Evolutionary conservation across 2,329 filamentous ascomycete species (phyloP), one percentile per base, ranked within the genome.

Genomic region (Ramularia endophylla): DNA sequence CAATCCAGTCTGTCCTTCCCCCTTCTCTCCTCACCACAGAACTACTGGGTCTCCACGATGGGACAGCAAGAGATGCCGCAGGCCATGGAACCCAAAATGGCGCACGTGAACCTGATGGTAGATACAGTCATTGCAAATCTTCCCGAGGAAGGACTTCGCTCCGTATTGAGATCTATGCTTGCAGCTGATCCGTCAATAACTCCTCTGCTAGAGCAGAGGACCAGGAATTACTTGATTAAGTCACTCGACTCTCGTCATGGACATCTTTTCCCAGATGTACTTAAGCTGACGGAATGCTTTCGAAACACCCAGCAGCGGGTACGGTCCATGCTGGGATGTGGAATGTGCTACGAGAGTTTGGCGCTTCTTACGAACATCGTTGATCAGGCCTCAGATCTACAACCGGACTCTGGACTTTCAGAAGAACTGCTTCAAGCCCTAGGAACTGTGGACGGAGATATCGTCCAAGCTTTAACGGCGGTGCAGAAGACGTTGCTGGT

Each of bases 61-160:
- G 6, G 22, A 16, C 30, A 3, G 16, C n/a, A 40, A 33, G 38
- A 31, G 38, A n/a, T 29, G 25, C 22, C 2, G 8, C 29, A 33
- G 30, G 30, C 15, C n/a, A 38, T 11, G 13, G 37, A 41, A 11
- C 36, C 35, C 28, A 50, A 48, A 18, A 48, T 48, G 45, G 45
- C 48, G 11, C 48, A 51, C 30, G 48, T 51, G 37, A 51, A 51
- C 22, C 35, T 51, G 34, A 51, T 51, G 48, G 38, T 41, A 11
- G 48, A 51, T 17, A 48, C 48, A 7, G 41, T 51, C 27, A 41
- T 48, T 18, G 46, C 45, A 27, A 44, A 43, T 25, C 13, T 51
- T 9, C 43, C 48, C 1, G 36, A 41, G 33, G 42, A 46, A 13
- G 45, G 41, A 28, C 27, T 51, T 8, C 40, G 48, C 5, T 40